These are phyloP conservation scores for Aspergillus baeticus DNA, from an alignment of 495 filamentous ascomycete genomes.

Conservation along the genomic window DNA sequence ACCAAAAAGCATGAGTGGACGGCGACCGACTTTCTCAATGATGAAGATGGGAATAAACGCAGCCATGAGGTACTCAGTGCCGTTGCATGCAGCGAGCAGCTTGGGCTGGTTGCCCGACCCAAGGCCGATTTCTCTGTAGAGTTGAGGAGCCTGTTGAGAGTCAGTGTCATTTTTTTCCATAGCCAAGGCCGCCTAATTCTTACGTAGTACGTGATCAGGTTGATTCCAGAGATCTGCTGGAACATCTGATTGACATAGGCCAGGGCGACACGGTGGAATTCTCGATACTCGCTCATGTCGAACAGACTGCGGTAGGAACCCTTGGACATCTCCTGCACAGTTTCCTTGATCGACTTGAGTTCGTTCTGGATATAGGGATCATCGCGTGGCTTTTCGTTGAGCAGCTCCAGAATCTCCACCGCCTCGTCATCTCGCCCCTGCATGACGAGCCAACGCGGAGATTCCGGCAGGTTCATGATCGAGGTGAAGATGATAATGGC, in stretches of 20 bases:
- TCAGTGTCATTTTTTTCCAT: constrained; percentile 35
- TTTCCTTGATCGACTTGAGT: constrained; percentile 70
- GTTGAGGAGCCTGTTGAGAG: constrained; percentile 27
- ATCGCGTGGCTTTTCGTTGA: constrained; percentile 46
- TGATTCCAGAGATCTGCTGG: constrained; percentile 76
- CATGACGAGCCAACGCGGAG: constrained; percentile 70
- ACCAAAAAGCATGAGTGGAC: constrained; percentile 70
- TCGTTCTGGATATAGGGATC: constrained; percentile 61
- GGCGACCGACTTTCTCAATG: constrained; percentile 66
- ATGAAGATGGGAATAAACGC: constrained; percentile 71
- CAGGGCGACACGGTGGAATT: constrained; percentile 69
- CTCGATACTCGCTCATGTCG: constrained; percentile 68
- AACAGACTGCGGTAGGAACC: constrained; percentile 67
- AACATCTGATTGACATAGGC: constrained; percentile 78
- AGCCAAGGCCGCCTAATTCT: not conserved
- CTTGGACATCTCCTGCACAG: constrained; percentile 70
- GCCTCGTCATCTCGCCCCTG: constrained; percentile 63
- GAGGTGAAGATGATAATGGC: constrained; percentile 56
- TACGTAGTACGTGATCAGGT: constrained; percentile 71
- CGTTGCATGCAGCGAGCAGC: constrained; percentile 60
- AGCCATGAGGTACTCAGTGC: constrained; percentile 73
- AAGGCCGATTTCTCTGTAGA: constrained; percentile 45
- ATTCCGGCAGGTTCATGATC: constrained; percentile 64
- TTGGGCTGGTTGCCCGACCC: constrained; percentile 32
- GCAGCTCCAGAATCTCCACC: constrained; percentile 56